Percentiles rank a stretch among this genome's conserved stretches.
These are phyloP conservation scores for Nemophila menziesii DNA, from an alignment of 257 asterid species.

Conservation along the genomic window DNA sequence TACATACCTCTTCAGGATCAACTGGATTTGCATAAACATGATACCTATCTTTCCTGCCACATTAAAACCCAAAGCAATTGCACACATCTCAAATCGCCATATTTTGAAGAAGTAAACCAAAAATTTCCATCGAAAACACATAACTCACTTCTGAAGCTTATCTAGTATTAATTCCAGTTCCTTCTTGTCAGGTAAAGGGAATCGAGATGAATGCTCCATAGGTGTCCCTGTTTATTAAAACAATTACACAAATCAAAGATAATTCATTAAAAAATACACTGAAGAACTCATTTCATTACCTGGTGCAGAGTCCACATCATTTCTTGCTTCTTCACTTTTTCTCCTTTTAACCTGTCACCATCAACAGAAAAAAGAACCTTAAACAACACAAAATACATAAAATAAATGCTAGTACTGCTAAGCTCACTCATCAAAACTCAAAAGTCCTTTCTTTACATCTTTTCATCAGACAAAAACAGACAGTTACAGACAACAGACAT, in stretches of 20 bases:
- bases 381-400: constrained; percentile 18
- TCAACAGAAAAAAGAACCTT: constrained; percentile 8
- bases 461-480: constrained; percentile 33
- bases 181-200: constrained; percentile 75
- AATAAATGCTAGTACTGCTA: constrained; percentile 15
- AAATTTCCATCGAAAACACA: constrained; percentile 3
- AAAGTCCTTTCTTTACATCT: too few relatives aligned
- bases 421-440: constrained; percentile 17
- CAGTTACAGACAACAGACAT: constrained; percentile 36
- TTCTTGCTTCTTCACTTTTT: constrained; percentile 26
- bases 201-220: constrained; percentile 24
- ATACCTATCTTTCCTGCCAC: constrained; percentile 87
- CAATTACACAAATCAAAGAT: constrained; percentile 3
- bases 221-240: constrained; percentile 51
- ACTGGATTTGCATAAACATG: constrained; percentile 97
- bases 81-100: constrained; percentile 9
- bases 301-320: constrained; percentile 47
- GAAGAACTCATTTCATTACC: constrained; percentile 22
- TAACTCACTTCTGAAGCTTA: constrained; percentile 86
- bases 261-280: neutral
- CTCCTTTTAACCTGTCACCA: constrained; percentile 47
- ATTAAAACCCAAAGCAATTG: constrained; percentile 20
- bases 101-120: constrained; percentile 1
- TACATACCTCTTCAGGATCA: constrained; percentile 93
- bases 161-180: constrained; percentile 65